phyloP scores from a whole-genome alignment of 2,329 filamentous ascomycete genomes.

The Botrytis hyacinthi region DNA sequence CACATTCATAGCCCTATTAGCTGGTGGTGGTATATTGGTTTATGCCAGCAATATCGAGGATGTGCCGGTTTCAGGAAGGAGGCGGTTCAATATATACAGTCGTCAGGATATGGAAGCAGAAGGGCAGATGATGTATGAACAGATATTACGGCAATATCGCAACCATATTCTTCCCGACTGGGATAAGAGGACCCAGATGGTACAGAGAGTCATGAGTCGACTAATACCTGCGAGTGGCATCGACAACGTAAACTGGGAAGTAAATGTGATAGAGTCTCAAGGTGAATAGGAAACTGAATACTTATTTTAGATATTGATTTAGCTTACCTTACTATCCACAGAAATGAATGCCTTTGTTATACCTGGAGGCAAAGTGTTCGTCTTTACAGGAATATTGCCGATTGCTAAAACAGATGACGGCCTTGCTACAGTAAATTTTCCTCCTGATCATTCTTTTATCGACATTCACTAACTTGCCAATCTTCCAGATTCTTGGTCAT shows the following conservation, averaged over 20 bases:
- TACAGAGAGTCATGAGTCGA: conserved; percentile 62
- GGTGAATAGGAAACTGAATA: conserved; percentile 34
- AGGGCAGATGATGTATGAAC: conserved; percentile 53
- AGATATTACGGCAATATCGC: conserved; percentile 54
- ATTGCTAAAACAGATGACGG: conserved; percentile 65
- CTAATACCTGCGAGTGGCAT: conserved; percentile 67
- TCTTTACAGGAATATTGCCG: conserved; percentile 70
- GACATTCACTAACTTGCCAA: conserved; percentile 39
- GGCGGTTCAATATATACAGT: conserved; percentile 69
- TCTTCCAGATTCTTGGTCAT: conserved; percentile 74
- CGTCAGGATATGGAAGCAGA: conserved; percentile 54
- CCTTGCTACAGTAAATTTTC: conserved; percentile 53
- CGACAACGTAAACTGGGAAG: conserved; percentile 61
- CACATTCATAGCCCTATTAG: conserved; percentile 43
- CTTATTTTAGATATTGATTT: background rate
- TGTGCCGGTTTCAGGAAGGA: conserved; percentile 69
- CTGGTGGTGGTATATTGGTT: conserved; percentile 47
- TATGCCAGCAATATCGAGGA: conserved; percentile 69
- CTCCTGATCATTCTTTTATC: background rate
- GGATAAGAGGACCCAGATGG: conserved; percentile 55
- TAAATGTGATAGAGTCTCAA: conserved; percentile 69
- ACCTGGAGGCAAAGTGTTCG: conserved; percentile 77
- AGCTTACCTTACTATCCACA: conserved; percentile 18
- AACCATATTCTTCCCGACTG: conserved; percentile 54
- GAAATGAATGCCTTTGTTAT: conserved; percentile 72